Evolutionary conservation across 2,329 filamentous ascomycete genomes (phyloP).

Genomic region (Diaporthe nobilis): DNA sequence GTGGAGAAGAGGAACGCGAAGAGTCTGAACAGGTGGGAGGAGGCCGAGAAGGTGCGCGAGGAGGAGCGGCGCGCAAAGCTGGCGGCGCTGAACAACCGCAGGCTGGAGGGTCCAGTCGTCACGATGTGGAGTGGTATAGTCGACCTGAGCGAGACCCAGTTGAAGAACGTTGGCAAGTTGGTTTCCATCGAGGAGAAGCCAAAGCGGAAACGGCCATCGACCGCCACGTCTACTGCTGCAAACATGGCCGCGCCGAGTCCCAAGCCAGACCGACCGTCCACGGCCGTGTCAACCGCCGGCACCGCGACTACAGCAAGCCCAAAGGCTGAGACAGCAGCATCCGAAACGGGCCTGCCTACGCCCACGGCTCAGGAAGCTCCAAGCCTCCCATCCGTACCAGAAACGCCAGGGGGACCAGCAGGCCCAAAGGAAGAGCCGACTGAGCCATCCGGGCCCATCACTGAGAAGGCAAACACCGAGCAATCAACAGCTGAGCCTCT

Average conservation of each 20-base stretch:
- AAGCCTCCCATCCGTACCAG: constrained; percentile 9
- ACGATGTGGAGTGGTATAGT: constrained; percentile 95
- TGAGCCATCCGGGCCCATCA: background rate
- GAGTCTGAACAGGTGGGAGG: constrained; percentile 94
- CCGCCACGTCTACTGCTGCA: constrained; percentile 44
- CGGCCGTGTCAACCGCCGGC: constrained; percentile 25
- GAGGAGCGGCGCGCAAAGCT: constrained; percentile 87
- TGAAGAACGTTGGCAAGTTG: constrained; percentile 78
- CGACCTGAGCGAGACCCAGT: constrained; percentile 82
- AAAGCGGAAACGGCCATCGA: constrained; percentile 65
- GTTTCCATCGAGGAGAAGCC: constrained; percentile 73
- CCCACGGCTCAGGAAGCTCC: constrained; percentile 28
- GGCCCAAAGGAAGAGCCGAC: constrained; percentile 36
- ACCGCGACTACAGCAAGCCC: constrained; percentile 30
- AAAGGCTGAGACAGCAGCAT: constrained; percentile 42
- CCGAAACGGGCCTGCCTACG: constrained; percentile 41
- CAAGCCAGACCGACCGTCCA: constrained; percentile 47
- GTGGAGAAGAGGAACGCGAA: constrained; percentile 91
- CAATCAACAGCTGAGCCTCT: background rate
- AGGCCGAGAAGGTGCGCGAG: constrained; percentile 89
- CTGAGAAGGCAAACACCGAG: background rate
- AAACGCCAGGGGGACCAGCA: constrained; percentile 36
- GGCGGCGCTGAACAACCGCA: constrained; percentile 88
- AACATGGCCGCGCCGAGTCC: constrained; percentile 48
- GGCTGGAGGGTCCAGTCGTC: constrained; percentile 89